Evolutionary conservation across 192 early-diverging fungal genomes (phyloP), one percentile per base, ranked within the genome.

Genomic region (Coemansia sp.): DNA sequence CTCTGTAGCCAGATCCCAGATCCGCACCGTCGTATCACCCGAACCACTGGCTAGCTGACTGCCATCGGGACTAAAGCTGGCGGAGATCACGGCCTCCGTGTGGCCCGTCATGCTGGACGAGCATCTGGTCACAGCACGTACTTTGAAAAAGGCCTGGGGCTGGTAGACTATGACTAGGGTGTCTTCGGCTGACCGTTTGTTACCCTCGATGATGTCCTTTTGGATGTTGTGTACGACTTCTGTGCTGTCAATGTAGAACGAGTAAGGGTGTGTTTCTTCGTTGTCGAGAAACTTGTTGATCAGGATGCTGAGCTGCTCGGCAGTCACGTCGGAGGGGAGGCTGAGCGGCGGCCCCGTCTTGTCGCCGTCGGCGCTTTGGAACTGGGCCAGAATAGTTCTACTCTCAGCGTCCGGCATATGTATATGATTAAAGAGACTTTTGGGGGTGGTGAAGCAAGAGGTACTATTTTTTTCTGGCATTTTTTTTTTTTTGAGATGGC

Each of bases 1-100:
- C 67, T 96, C 94, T 0, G 96, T 99, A 59, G 92, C 89, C 72
- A 99, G 69, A 86, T 99, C 97, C 97, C 97, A 99, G 43, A 99
- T 88, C 29, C 96, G 86, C 27, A 99, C 93, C 3, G 94, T 98
- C 0, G 89, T 92, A 76, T 99, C 97, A 24, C 96, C 89, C 25
- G 95, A 96, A 53, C 95, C 97, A 25, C 94, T 94, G n/a, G 97
- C 97, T 64, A 99, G 80, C 79, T 91, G 90, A 0, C 83, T 77
- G 31, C 95, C 94, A 59, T 96, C 93, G 17, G 97, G 97, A 65
- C 89, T 92, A 70, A 99, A 99, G 20, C 86, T 86, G 38, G 92
- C 92, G 4, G 87, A 89, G 15, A 98, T 82, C n/a, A 99, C 91
- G 0, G 96, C 94, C 57, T 99, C 96, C 6, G 94, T 94, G 67